These are phyloP conservation scores for Smallanthus sonchifolius DNA, from an alignment of 129 eudicot species.

Conservation along the genomic window DNA sequence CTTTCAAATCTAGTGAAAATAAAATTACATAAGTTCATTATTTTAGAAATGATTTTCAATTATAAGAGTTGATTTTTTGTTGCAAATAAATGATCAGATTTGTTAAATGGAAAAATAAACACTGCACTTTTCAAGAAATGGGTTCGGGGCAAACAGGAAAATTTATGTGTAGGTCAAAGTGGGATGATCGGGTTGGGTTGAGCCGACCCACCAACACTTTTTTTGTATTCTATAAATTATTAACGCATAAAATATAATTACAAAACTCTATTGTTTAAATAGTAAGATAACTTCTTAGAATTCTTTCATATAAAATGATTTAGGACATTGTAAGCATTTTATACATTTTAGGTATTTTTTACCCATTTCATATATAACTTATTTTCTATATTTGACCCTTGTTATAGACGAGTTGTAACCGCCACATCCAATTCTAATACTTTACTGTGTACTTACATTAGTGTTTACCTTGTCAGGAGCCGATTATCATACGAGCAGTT, in stretches of 20 bases:
- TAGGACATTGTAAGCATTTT: not conserved
- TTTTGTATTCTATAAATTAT: too few relatives aligned
- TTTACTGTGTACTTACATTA: not conserved
- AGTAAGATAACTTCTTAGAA: not conserved
- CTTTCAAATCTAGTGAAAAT: not conserved
- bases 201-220: too few relatives aligned
- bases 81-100: not conserved
- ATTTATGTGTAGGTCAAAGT: not conserved
- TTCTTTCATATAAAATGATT: not conserved
- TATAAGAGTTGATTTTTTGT: not conserved
- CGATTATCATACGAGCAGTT: conserved; percentile 94
- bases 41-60: not conserved
- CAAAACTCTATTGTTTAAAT: not conserved
- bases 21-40: not conserved
- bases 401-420: not conserved
- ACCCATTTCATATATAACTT: not conserved
- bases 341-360: not conserved
- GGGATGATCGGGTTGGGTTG: not conserved
- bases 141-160: not conserved
- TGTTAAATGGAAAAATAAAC: not conserved
- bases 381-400: not conserved
- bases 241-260: too few relatives aligned
- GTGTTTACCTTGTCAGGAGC: conserved; percentile 49
- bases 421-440: not conserved
- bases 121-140: not conserved